Evolutionary conservation across 306 rosid genomes (phyloP), one percentile per base, ranked within the genome.

Genomic region (Quercus variabilis): DNA sequence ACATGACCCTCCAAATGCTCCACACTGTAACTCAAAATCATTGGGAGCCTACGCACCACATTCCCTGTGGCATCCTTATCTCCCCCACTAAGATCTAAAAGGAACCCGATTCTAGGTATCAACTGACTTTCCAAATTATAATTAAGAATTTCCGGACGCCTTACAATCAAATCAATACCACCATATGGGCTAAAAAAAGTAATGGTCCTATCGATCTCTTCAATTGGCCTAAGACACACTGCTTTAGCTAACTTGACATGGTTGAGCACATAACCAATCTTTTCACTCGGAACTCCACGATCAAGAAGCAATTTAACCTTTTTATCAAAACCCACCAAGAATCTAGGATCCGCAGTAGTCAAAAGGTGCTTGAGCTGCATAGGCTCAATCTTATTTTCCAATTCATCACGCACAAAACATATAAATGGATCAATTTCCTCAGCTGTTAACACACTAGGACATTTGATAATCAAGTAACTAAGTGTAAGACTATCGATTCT

Each of bases 181-280:
- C 92, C 95, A 85, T 83, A 91, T 18, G 80, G 84, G 74, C 70
- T 79, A 46, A 93, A 83, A 78, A 87, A 93, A 33, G 57, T 28
- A 8, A 90, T 31, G 3, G 74, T 76, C 70, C 65, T 79, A 5
- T 89, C 84, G 28, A 93, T 89, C 11, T 93, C 92, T 74, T 87
- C 89, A 52, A 84, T 20, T 57, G 97, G 76, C 89, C 80, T 90
- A 4, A 69, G 76, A 81, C 93, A 87, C 20, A 91, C 18, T 12
- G 93, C 97, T 83, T 88, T 91, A 19, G 85, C 25, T 52, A 93
- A 49, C 78, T 81, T 90, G 64, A 91, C 84, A 52, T 77, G 87
- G 83, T 90, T 91, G 19, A 93, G 88, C 82, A 93, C 83, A 63
- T 82, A 76, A 1, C 57, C 78, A 83, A 91, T 59, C 84, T 84